Percentiles rank a stretch among this genome's conserved stretches.
Conservation (phyloP, 495 filamentous ascomycete genomes). For the Aspergillus indologenus region DNA sequence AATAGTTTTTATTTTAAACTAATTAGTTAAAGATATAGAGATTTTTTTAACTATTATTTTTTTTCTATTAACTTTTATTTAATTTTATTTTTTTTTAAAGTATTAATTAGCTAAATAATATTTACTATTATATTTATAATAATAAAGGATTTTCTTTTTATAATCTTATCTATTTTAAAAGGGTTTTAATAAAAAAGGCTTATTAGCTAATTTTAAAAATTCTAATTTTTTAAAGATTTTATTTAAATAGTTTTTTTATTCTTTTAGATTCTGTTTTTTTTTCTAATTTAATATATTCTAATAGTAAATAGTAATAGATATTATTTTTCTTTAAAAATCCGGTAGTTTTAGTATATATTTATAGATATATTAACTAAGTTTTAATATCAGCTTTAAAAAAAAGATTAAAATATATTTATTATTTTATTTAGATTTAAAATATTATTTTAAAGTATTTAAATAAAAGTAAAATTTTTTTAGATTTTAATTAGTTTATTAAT, state of each 20-base stretch:
- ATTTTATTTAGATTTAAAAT: not conserved
- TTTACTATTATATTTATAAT: not conserved
- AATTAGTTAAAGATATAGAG: not conserved
- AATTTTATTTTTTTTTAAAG: not conserved
- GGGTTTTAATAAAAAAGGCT: not conserved
- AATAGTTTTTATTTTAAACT: not conserved
- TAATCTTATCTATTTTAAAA: not conserved
- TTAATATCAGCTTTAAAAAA: not conserved
- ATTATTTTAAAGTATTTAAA: not conserved
- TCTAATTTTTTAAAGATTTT: not conserved
- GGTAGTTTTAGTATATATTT: not conserved
- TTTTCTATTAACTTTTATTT: not conserved
- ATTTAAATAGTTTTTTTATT: not conserved
- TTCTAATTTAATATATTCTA: not conserved
- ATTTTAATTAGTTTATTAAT: not conserved
- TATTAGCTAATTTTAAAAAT: not conserved
- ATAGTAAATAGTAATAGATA: not conserved
- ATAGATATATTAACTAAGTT: not conserved
- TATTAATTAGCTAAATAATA: not conserved
- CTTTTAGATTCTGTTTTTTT: not conserved
- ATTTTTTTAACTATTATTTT: not conserved
- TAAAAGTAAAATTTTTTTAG: not conserved
- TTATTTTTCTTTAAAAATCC: not conserved
- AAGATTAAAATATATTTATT: not conserved
- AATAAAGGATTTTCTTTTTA: not conserved